phyloP scores from a whole-genome alignment of 2,329 filamentous ascomycete genomes.

The Colletotrichum salicis region DNA sequence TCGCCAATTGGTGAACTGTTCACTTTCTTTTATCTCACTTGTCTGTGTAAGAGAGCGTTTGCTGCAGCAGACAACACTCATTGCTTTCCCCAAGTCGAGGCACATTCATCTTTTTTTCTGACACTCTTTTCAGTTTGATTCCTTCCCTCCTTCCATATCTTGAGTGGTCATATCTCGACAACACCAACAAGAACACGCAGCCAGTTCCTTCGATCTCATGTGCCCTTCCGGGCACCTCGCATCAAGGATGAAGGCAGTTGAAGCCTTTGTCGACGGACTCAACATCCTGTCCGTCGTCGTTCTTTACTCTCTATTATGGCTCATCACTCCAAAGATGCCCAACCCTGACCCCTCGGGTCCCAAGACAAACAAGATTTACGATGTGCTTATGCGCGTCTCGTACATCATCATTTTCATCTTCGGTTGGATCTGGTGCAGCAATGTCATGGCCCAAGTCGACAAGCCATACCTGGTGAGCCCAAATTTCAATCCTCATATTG shows the following conservation, averaged over 20 bases:
- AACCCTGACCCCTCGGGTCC: conserved; percentile 15
- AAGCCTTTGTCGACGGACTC: conserved; percentile 29
- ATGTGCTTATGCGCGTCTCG: conserved; percentile 29
- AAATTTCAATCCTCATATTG: too few relatives aligned
- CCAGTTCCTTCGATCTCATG: not conserved
- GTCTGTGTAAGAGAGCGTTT: not conserved
- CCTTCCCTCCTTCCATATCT: not conserved
- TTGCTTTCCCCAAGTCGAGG: not conserved
- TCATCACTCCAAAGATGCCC: conserved; percentile 23
- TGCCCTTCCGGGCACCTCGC: not conserved
- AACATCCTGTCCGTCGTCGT: conserved; percentile 27
- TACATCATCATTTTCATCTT: conserved; percentile 41
- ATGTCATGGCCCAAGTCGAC: conserved; percentile 54
- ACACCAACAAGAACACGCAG: not conserved
- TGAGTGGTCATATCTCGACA: not conserved
- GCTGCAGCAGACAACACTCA: not conserved
- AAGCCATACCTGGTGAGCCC: conserved; percentile 65
- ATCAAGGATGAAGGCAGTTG: conserved; percentile 27
- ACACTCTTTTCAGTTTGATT: not conserved
- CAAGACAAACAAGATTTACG: conserved; percentile 29
- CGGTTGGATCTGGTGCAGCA: conserved; percentile 50
- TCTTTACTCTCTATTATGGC: conserved; percentile 19
- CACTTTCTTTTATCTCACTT: conserved; percentile 17
- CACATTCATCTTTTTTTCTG: not conserved
- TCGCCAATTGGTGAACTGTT: conserved; percentile 25